These are phyloP conservation scores for Thinopyrum obtusiflorum DNA, from an alignment of 202 grass and related monocot species.

Conservation along the genomic window DNA sequence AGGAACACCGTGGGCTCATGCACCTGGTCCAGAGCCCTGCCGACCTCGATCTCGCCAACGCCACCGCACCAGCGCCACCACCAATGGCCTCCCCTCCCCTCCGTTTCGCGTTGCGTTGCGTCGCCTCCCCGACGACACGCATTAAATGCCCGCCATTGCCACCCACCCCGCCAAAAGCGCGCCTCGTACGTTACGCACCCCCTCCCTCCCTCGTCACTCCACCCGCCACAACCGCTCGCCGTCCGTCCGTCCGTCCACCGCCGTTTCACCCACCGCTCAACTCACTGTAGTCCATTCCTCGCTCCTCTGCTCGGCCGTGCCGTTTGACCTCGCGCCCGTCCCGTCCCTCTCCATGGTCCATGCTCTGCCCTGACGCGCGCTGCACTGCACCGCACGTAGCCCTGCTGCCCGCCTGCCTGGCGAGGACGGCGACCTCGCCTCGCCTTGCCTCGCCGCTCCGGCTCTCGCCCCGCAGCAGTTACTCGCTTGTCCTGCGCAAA, in stretches of 20 bases:
- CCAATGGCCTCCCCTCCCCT: neutral
- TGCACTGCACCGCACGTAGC: neutral
- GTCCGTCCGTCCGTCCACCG: neutral
- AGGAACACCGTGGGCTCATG: neutral
- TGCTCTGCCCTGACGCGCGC: conserved; percentile 14
- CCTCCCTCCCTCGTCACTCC: neutral
- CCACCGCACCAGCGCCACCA: no score
- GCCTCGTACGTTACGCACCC: neutral
- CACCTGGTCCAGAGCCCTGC: neutral
- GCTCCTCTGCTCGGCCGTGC: neutral
- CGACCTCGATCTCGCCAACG: neutral
- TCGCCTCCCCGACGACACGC: neutral
- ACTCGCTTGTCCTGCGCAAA: neutral
- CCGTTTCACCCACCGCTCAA: neutral
- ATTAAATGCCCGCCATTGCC: conserved; percentile 23
- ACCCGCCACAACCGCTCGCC: conserved; percentile 10
- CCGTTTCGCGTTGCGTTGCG: neutral
- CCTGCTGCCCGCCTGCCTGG: neutral
- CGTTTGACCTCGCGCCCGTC: conserved; percentile 17
- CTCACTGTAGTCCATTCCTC: neutral
- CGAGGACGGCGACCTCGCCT: conserved; percentile 1
- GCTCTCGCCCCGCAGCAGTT: neutral
- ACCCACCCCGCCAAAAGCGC: neutral
- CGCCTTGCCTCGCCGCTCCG: no score
- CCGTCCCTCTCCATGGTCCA: neutral